Percentiles rank a stretch among this genome's conserved stretches.
Evolutionary conservation across 768 basidiomycete genomes (phyloP).

Genomic region (Termitomyces sp.): DNA sequence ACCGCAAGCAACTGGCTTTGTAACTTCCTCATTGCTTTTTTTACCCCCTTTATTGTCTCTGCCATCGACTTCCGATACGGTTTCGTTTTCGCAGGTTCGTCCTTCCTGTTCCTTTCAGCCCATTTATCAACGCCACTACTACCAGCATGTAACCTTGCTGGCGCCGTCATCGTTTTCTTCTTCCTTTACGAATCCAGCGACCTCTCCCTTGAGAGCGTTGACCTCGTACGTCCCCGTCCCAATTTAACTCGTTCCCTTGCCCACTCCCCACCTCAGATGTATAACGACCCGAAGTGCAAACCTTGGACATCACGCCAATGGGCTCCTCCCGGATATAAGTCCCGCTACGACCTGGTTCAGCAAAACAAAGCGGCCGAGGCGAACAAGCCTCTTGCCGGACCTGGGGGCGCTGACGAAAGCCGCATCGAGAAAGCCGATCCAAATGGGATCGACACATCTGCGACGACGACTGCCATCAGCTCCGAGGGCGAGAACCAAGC

Average conservation of each 20-base stretch:
- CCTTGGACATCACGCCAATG: conserved; percentile 65
- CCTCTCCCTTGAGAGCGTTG: conserved; percentile 64
- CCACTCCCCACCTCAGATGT: conserved; percentile 42
- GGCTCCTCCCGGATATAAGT: conserved; percentile 56
- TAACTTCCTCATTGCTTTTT: conserved; percentile 75
- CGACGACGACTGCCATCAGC: neutral
- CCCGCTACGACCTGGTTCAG: conserved; percentile 44
- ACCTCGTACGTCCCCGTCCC: conserved; percentile 38
- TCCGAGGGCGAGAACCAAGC: neutral
- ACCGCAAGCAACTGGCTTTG: conserved; percentile 67
- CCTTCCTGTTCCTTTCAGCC: neutral
- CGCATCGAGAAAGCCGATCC: conserved; percentile 7
- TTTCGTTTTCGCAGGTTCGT: conserved; percentile 64
- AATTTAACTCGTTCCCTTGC: neutral
- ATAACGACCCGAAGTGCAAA: conserved; percentile 60
- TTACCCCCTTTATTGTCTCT: conserved; percentile 69
- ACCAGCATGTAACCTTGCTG: conserved; percentile 57
- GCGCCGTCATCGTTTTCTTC: conserved; percentile 60
- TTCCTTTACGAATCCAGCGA: conserved; percentile 77
- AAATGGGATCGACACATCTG: neutral
- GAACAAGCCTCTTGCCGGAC: conserved; percentile 22
- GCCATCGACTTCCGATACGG: conserved; percentile 64
- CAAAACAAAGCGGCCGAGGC: conserved; percentile 41
- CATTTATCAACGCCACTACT: neutral
- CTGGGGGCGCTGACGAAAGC: neutral